phyloP scores from a whole-genome alignment of 2,329 filamentous ascomycete species.

The Paecilomyces dactylethromorphus region DNA sequence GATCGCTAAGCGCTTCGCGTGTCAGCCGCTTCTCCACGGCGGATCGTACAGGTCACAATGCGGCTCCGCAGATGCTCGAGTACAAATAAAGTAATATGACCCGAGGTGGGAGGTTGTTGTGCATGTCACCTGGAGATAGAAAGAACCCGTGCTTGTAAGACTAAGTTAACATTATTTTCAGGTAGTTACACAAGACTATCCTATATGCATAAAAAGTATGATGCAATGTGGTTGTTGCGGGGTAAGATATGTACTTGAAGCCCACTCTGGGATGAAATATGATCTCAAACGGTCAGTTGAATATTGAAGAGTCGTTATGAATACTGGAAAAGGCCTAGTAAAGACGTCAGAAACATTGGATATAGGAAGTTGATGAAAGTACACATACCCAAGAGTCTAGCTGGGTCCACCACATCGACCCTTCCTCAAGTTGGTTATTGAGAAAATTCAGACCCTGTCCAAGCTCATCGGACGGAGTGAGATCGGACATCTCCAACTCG shows the following conservation, averaged over 20 bases:
- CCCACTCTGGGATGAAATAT: too few relatives aligned
- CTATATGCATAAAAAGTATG: too few relatives aligned
- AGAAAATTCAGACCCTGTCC: constrained; percentile 22
- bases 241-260: too few relatives aligned
- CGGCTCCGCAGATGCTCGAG: too few relatives aligned
- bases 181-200: too few relatives aligned
- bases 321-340: constrained; percentile 27
- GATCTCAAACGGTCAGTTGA: constrained; percentile 3
- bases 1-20: background rate
- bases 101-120: too few relatives aligned
- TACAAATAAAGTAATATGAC: too few relatives aligned
- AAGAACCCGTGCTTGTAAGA: too few relatives aligned
- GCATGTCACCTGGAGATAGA: too few relatives aligned
- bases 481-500: constrained; percentile 12
- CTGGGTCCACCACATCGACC: constrained; percentile 32
- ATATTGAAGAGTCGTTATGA: constrained; percentile 21
- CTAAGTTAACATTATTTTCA: too few relatives aligned
- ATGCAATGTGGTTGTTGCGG: too few relatives aligned
- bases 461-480: constrained; percentile 12
- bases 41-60: background rate
- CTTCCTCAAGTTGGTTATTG: constrained; percentile 24
- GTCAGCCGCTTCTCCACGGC: background rate
- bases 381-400: constrained; percentile 31
- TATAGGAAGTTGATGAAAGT: background rate
- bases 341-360: background rate